Evolutionary conservation across 2,329 filamentous ascomycete genomes (phyloP).

Genomic region (Thielaviopsis punctulata): DNA sequence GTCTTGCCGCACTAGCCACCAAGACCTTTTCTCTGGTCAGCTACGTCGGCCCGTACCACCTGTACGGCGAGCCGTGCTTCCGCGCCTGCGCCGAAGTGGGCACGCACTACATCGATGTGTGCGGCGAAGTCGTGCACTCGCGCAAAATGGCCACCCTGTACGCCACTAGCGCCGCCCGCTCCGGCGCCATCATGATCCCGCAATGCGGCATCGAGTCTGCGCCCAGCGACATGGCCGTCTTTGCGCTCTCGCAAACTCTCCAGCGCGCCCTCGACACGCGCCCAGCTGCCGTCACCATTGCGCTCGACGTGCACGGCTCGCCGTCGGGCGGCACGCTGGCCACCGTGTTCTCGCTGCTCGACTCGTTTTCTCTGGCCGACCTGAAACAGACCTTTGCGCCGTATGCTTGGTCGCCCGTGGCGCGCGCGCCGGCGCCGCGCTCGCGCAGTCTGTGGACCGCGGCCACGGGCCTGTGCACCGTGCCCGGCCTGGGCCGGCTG

Average conservation of each 20-base stretch:
- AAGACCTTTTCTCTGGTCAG: slow-evolving; percentile 40
- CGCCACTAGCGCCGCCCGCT: slow-evolving; percentile 31
- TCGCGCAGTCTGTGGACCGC: slow-evolving; percentile 24
- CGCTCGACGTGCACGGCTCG: slow-evolving; percentile 26
- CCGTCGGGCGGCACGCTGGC: slow-evolving; percentile 52
- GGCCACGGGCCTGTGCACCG: slow-evolving; percentile 30
- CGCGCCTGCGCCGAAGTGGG: slow-evolving; percentile 44
- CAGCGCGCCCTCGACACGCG: slow-evolving; percentile 31
- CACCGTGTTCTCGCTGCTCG: slow-evolving; percentile 44
- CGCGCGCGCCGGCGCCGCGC: slow-evolving; percentile 21
- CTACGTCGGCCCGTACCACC: slow-evolving; percentile 40
- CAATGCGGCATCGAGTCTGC: slow-evolving; percentile 46
- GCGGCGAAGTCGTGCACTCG: slow-evolving; percentile 42
- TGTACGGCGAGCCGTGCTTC: slow-evolving; percentile 40
- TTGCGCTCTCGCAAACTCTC: slow-evolving; percentile 32
- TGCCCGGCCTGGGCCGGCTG: slow-evolving; percentile 36
- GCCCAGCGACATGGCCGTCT: slow-evolving; percentile 41
- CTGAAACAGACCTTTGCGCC: slow-evolving; percentile 29
- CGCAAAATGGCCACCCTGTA: slow-evolving; percentile 44
- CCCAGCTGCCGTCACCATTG: slow-evolving; percentile 37
- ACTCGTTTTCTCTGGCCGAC: slow-evolving; percentile 32
- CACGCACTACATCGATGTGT: slow-evolving; percentile 48
- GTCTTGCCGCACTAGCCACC: slow-evolving; percentile 30
- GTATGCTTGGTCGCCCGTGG: slow-evolving; percentile 40
- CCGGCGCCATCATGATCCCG: slow-evolving; percentile 42